Evolutionary conservation across 75 land plant genomes (phyloP).

Genomic region (Pinus tabuliformis): DNA sequence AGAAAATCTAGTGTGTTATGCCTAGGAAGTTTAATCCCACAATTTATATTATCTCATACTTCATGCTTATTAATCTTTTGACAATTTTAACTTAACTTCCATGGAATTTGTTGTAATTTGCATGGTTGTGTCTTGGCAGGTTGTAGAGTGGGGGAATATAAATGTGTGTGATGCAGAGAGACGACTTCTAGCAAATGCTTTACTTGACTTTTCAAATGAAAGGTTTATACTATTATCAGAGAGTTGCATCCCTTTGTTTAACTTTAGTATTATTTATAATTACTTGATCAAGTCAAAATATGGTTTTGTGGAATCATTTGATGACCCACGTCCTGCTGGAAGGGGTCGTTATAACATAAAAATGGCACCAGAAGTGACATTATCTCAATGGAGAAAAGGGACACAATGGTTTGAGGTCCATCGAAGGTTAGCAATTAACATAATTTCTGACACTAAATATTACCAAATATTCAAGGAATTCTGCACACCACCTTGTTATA

Average conservation of each 20-base stretch:
- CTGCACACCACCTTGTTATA: constrained; percentile 58
- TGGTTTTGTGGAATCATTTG: constrained; percentile 64
- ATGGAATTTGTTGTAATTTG: no score
- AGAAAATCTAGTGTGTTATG: no score
- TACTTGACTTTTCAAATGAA: constrained; percentile 65
- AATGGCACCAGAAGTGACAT: constrained; percentile 55
- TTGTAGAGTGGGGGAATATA: constrained; percentile 55
- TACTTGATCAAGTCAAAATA: constrained; percentile 41
- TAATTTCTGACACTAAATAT: constrained; percentile 46
- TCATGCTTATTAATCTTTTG: no score
- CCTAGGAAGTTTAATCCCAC: no score
- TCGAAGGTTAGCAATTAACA: constrained; percentile 40
- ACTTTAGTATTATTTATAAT: constrained; percentile 46
- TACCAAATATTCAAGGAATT: constrained; percentile 58
- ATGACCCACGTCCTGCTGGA: constrained; percentile 56
- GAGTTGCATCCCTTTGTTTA: constrained; percentile 56
- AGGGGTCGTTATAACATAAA: constrained; percentile 54
- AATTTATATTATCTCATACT: no score
- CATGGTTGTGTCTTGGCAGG: constrained; percentile 15
- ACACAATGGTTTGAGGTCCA: constrained; percentile 59
- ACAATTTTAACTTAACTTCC: no score
- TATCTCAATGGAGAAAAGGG: constrained; percentile 55
- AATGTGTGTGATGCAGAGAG: constrained; percentile 77
- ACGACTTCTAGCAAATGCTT: constrained; percentile 65
- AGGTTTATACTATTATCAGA: constrained; percentile 68